Percentiles rank a stretch among this genome's conserved stretches.
Evolutionary conservation across 371 early-diverging fungal species (phyloP).

Genomic region (Nematocida sp.): DNA sequence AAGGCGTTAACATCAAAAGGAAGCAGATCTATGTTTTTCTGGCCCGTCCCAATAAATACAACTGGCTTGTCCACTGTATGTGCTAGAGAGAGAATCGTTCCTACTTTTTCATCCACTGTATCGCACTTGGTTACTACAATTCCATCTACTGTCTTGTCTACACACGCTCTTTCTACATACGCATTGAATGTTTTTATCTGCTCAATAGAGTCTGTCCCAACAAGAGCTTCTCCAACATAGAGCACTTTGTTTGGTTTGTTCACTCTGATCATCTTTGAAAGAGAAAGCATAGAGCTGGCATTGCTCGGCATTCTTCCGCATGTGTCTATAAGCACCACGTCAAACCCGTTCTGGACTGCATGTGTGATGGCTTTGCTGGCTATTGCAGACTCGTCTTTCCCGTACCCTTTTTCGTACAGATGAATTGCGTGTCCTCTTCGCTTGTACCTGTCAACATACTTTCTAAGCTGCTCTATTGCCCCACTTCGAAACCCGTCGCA

Average conservation of each 20-base stretch:
- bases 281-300: conserved; percentile 85
- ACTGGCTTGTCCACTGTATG: conserved; percentile 92
- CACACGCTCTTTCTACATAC: conserved; percentile 71
- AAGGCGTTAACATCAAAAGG: conserved; percentile 41
- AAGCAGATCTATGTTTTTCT: conserved; percentile 84
- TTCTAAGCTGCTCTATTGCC: conserved; percentile 91
- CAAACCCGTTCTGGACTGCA: conserved; percentile 72
- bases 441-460: conserved; percentile 78
- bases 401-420: conserved; percentile 91
- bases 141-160: conserved; percentile 81
- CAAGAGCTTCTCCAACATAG: conserved; percentile 97
- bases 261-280: conserved; percentile 75
- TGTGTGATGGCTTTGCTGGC: conserved; percentile 87
- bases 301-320: conserved; percentile 99
- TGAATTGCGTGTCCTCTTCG: conserved; percentile 77
- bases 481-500: conserved; percentile 98
- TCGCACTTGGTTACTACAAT: conserved; percentile 95
- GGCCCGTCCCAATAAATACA: conserved; percentile 94
- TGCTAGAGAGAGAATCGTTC: conserved; percentile 60
- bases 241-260: conserved; percentile 91
- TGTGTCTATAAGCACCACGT: conserved; percentile 94
- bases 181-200: conserved; percentile 93
- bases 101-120: conserved; percentile 91
- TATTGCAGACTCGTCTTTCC: conserved; percentile 90
- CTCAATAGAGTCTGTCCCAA: conserved; percentile 92